Evolutionary conservation across 2,329 filamentous ascomycete species (phyloP).

Genomic region (Neofusicoccum ribis): DNA sequence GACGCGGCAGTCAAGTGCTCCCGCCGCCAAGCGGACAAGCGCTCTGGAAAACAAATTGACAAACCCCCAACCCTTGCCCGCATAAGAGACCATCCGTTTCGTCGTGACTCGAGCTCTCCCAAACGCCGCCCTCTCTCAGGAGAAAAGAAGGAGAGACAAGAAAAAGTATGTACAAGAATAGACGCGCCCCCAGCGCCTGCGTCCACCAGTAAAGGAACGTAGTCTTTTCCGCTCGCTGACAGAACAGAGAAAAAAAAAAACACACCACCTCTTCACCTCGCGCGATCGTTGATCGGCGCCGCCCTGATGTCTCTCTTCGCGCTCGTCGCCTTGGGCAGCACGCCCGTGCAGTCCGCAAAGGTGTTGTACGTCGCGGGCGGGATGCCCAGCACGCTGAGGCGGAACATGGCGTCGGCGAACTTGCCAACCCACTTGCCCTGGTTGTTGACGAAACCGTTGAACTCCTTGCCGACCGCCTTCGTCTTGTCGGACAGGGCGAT

Average conservation of each 20-base stretch:
- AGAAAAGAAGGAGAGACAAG: not conserved
- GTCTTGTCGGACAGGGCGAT: constrained; percentile 25
- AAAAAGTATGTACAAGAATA: not conserved
- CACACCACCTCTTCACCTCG: not conserved
- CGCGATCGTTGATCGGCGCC: constrained; percentile 9
- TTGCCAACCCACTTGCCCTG: constrained; percentile 34
- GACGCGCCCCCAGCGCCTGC: not conserved
- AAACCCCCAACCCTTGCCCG: not conserved
- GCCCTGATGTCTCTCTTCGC: not conserved
- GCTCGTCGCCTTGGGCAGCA: not conserved
- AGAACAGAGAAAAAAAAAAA: not conserved
- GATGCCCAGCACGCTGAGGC: constrained; percentile 1
- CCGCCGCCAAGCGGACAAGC: not conserved
- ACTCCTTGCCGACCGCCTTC: constrained; percentile 28
- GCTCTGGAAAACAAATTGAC: not conserved
- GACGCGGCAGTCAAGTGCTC: too few species aligned
- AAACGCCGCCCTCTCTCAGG: not conserved
- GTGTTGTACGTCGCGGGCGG: not conserved
- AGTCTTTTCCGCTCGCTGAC: not conserved
- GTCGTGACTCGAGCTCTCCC: not conserved
- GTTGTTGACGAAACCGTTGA: constrained; percentile 25
- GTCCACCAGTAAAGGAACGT: not conserved
- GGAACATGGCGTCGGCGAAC: constrained; percentile 27
- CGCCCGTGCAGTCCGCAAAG: constrained; percentile 13
- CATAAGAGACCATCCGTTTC: not conserved